Evolutionary conservation across 1,284 basidiomycete species (phyloP).

Genomic region (Malassezia pachydermatis): DNA sequence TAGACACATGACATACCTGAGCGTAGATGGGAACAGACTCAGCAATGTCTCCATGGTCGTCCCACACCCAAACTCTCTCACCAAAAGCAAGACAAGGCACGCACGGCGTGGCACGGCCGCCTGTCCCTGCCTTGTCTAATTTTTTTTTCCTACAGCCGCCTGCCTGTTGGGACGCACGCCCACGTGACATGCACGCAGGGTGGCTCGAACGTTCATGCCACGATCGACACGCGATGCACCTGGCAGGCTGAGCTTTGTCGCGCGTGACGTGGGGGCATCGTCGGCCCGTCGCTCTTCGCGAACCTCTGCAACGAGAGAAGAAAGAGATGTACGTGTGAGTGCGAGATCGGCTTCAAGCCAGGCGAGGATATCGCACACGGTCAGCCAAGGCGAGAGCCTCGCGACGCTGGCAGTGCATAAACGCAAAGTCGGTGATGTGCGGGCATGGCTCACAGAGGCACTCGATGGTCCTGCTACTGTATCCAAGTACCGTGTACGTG

Average conservation of each 20-base stretch:
- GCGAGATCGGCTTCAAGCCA: too few relatives aligned
- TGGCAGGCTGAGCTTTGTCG: not conserved
- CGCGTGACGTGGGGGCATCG: too few relatives aligned
- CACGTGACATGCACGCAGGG: not conserved
- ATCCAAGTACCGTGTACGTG: conserved; percentile 58
- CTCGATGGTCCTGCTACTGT: conserved; percentile 59
- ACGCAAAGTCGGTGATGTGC: conserved; percentile 72
- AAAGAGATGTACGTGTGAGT: too few relatives aligned
- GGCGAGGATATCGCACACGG: too few relatives aligned
- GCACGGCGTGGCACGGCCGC: too few relatives aligned
- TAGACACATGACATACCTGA: conserved; percentile 6
- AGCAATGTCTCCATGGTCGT: conserved; percentile 15
- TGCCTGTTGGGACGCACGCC: too few relatives aligned
- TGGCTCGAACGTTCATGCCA: conserved; percentile 4
- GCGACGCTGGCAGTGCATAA: conserved; percentile 68
- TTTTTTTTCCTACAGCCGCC: too few relatives aligned
- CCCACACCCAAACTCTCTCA: too few relatives aligned
- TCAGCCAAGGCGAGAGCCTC: conserved; percentile 49
- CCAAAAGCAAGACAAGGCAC: too few relatives aligned
- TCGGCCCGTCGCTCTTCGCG: not conserved
- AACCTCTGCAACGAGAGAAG: not conserved
- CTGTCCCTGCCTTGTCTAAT: too few relatives aligned
- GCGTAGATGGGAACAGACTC: conserved; percentile 15
- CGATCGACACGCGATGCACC: not conserved
- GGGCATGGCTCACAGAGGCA: conserved; percentile 73